These are phyloP conservation scores for Nakaseomyces bracarensis DNA, from an alignment of 1,139 yeast species.

Conservation along the genomic window DNA sequence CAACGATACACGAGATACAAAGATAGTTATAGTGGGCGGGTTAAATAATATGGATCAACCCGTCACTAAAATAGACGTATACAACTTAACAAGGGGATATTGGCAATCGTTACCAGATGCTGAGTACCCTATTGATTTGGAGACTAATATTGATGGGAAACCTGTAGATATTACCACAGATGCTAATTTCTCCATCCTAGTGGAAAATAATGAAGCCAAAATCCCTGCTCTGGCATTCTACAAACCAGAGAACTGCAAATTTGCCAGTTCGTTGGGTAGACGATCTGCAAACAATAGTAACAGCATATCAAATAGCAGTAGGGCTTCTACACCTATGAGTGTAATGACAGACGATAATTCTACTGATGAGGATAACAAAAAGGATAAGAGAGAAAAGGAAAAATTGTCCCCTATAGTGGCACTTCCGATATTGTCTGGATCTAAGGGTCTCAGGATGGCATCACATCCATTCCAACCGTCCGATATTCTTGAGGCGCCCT, in stretches of 20 bases:
- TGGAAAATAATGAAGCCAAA: slow-evolving; percentile 28
- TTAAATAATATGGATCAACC: slow-evolving; percentile 39
- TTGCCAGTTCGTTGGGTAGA: not conserved
- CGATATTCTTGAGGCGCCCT: slow-evolving; percentile 18
- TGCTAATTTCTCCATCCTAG: slow-evolving; percentile 24
- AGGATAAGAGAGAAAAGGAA: not conserved
- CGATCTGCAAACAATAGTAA: not conserved
- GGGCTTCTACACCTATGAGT: not conserved
- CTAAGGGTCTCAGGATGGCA: slow-evolving; percentile 23
- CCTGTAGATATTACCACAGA: slow-evolving; percentile 18
- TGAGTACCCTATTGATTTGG: slow-evolving; percentile 12
- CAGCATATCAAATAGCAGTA: not conserved
- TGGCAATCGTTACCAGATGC: slow-evolving; percentile 36
- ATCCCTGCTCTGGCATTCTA: slow-evolving; percentile 27
- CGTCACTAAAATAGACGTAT: slow-evolving; percentile 41
- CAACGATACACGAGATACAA: slow-evolving; percentile 43
- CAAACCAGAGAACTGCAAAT: slow-evolving; percentile 14
- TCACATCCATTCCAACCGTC: slow-evolving; percentile 12
- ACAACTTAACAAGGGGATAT: slow-evolving; percentile 43
- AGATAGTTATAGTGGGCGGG: slow-evolving; percentile 58
- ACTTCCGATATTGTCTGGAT: slow-evolving; percentile 21
- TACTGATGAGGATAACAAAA: not conserved
- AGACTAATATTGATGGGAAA: slow-evolving; percentile 22
- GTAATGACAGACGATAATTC: not conserved
- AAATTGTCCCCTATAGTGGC: slow-evolving; percentile 21